Evolutionary conservation across 768 basidiomycete genomes (phyloP).

Genomic region (Tulasnella calospora): DNA sequence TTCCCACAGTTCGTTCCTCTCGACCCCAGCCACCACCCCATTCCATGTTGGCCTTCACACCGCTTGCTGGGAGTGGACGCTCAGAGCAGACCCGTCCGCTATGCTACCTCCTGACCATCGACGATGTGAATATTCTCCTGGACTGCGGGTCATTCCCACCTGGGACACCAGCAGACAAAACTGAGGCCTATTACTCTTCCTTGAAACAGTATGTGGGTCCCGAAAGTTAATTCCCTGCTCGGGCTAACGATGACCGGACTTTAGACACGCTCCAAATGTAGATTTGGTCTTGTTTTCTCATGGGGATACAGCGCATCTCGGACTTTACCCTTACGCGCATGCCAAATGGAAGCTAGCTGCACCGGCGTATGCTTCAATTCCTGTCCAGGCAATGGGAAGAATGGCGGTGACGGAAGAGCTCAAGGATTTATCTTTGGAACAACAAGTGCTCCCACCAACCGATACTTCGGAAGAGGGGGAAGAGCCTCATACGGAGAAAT

Average conservation of each 20-base stretch:
- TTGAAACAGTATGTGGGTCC: constrained; percentile 59
- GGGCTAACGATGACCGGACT: background rate
- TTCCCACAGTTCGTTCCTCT: constrained; percentile 23
- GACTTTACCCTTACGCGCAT: constrained; percentile 89
- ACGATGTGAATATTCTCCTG: constrained; percentile 87
- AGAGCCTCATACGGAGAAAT: constrained; percentile 42
- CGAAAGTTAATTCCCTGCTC: background rate
- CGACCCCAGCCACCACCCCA: background rate
- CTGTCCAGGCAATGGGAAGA: constrained; percentile 91
- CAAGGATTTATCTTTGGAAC: constrained; percentile 71
- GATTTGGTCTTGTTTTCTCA: constrained; percentile 93
- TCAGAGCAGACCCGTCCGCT: constrained; percentile 45
- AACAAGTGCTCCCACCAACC: constrained; percentile 46
- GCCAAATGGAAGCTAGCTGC: constrained; percentile 82
- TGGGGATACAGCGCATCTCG: constrained; percentile 82
- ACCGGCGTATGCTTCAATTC: constrained; percentile 89
- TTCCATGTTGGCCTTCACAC: constrained; percentile 89
- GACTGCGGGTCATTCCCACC: constrained; percentile 90
- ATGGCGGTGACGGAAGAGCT: constrained; percentile 87
- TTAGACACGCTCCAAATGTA: constrained; percentile 54
- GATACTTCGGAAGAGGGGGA: constrained; percentile 34
- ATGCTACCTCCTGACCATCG: constrained; percentile 86
- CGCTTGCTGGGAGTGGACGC: constrained; percentile 78
- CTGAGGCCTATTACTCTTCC: constrained; percentile 58
- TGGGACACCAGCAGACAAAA: constrained; percentile 49